Percentiles rank a stretch among this genome's conserved stretches.
Evolutionary conservation across 208 protist species (phyloP).

Genomic region (Hexamita inflata): DNA sequence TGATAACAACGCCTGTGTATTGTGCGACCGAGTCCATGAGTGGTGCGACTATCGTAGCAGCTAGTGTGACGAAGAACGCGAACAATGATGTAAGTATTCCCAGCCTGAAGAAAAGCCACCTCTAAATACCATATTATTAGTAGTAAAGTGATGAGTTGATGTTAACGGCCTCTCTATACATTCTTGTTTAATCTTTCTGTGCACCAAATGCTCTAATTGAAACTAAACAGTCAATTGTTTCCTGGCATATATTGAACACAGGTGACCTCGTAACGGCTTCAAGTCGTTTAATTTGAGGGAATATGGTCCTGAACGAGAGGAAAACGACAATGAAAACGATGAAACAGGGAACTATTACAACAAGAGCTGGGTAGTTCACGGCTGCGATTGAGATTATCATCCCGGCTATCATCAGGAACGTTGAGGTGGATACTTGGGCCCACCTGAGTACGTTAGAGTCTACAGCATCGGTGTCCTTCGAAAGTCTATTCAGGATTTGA

Average conservation of each 20-base stretch:
- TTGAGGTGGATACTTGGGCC: too few species aligned
- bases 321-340: conserved; percentile 7
- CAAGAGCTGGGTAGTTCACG: background rate
- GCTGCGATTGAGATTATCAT: conserved; percentile 9
- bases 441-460: conserved; percentile 2
- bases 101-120: conserved; percentile 27
- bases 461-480: conserved; percentile 21
- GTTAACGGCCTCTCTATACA: background rate
- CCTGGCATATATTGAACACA: conserved; percentile 65
- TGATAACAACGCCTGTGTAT: conserved; percentile 31
- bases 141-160: background rate
- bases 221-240: conserved; percentile 61
- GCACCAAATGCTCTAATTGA: conserved; percentile 60
- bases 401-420: too few species aligned
- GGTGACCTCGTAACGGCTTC: conserved; percentile 63
- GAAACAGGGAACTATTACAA: background rate
- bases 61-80: conserved; percentile 32
- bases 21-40: background rate
- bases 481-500: conserved; percentile 31
- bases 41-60: conserved; percentile 43
- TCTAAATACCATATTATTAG: background rate
- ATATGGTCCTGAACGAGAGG: background rate
- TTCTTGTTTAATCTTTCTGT: background rate
- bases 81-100: conserved; percentile 26
- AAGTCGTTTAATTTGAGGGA: conserved; percentile 62